Base-by-base conservation (phyloP, 148 eudicot genomes). In the Cornus controversa region DNA sequence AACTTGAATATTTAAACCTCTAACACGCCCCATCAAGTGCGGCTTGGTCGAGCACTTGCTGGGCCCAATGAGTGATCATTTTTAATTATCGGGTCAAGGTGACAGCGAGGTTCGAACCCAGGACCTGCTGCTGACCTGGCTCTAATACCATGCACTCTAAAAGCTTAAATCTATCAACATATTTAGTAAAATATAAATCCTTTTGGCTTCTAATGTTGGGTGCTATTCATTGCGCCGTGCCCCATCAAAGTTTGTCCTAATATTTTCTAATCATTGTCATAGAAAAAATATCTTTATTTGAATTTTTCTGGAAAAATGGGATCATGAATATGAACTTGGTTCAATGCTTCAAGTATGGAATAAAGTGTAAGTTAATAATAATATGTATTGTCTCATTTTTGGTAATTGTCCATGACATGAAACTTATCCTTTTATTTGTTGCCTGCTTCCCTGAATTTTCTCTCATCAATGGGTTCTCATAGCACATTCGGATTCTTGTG, bases 401-500 rank as follows among this genome's bases (percentile, higher is more conserved):
- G 20, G 64, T 20, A 60, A 60, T 2, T n/a, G 5, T 0, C 64
- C 24, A 60, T 60, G 64, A 8, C 6, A 60, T 14, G 60, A 18
- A 60, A 60, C 8, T 60, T 60, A 2, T 22, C 25, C 8, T 22
- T 60, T 7, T n/a, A 60, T 60, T 4, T 0, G 11, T 62, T 36
- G 23, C 60, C 42, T 37, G 36, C 10, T 10, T 66, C 23, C 67
- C 8, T 58, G 37, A 37, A 27, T 18, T n/a, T 77, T 69, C 18
- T 80, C 40, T 72, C 66, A 6, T 37, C 8, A 20, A 18, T 71
- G 69, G 34, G 42, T 69, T 18, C 22, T 74, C 63, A 77, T 70
- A 64, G 24, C 31, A n/a, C n/a, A 74, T 63, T 68, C 4, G 23
- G 9, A 67, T 75, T 45, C 20, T 42, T 62, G 45, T 86, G 89